phyloP scores from a whole-genome alignment of 148 eudicot genomes.

The Rhododendron vialii region DNA sequence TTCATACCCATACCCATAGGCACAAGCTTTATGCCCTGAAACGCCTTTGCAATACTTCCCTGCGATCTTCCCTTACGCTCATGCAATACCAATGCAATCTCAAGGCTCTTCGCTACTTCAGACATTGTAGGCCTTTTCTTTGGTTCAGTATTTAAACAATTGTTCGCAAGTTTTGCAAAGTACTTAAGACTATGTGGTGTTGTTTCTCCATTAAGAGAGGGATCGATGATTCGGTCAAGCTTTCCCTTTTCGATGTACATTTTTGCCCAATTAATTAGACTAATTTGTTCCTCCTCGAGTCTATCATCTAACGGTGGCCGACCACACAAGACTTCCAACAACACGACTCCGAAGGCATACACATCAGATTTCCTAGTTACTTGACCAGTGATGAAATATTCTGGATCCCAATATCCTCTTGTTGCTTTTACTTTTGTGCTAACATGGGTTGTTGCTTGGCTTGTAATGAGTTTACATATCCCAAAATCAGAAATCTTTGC shows the following conservation, averaged over 20 bases:
- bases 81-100: background rate
- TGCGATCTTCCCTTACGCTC: background rate
- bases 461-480: background rate
- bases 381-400: accelerated
- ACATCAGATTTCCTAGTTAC: background rate
- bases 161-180: background rate
- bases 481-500: background rate
- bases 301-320: background rate
- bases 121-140: background rate
- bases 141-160: background rate
- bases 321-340: background rate
- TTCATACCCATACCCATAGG: background rate
- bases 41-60: background rate
- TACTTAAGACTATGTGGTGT: background rate
- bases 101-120: background rate
- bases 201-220: background rate
- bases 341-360: background rate
- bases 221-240: background rate
- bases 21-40: background rate
- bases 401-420: background rate
- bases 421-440: background rate
- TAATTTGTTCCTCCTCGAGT: background rate
- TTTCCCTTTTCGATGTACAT: background rate
- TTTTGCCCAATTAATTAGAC: background rate
- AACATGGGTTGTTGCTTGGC: background rate